Conservation (phyloP, 768 basidiomycete species). For the Lentinula boryana region DNA sequence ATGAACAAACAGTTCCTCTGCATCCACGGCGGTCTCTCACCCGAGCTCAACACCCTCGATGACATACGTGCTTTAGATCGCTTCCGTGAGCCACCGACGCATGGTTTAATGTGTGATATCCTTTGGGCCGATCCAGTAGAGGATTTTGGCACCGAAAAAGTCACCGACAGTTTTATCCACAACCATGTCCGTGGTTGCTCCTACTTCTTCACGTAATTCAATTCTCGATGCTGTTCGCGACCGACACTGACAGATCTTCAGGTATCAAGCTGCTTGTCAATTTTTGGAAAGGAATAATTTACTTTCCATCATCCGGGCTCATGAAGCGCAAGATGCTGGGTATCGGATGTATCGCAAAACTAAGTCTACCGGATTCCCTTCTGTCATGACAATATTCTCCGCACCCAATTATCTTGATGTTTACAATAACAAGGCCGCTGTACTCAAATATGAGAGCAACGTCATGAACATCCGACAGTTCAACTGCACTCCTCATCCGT, state of each 20-base stretch:
- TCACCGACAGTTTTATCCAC: slow-evolving; percentile 83
- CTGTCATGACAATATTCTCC: slow-evolving; percentile 99
- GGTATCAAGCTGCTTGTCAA: slow-evolving; percentile 93
- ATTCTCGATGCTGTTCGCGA: background rate
- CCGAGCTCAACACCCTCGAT: slow-evolving; percentile 92
- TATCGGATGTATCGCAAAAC: slow-evolving; percentile 99
- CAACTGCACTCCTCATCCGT: slow-evolving; percentile 92
- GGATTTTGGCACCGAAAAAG: slow-evolving; percentile 95
- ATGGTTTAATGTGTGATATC: slow-evolving; percentile 97
- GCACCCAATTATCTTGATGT: slow-evolving; percentile 98
- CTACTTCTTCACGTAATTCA: slow-evolving; percentile 71
- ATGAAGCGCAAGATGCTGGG: slow-evolving; percentile 99
- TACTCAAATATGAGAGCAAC: slow-evolving; percentile 98
- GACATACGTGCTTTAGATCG: slow-evolving; percentile 95
- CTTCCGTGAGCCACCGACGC: slow-evolving; percentile 96
- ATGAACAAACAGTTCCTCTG: slow-evolving; percentile 99
- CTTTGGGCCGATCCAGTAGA: slow-evolving; percentile 98
- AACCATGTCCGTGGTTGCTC: slow-evolving; percentile 97
- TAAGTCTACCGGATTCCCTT: slow-evolving; percentile 95
- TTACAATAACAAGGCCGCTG: slow-evolving; percentile 98
- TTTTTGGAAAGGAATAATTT: slow-evolving; percentile 98
- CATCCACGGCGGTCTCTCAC: slow-evolving; percentile 95
- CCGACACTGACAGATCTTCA: slow-evolving; percentile 23
- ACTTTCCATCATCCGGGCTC: slow-evolving; percentile 93
- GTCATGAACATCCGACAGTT: slow-evolving; percentile 99